phyloP scores from a whole-genome alignment of 2,329 filamentous ascomycete genomes.

The Dactylellina parvicollis region DNA sequence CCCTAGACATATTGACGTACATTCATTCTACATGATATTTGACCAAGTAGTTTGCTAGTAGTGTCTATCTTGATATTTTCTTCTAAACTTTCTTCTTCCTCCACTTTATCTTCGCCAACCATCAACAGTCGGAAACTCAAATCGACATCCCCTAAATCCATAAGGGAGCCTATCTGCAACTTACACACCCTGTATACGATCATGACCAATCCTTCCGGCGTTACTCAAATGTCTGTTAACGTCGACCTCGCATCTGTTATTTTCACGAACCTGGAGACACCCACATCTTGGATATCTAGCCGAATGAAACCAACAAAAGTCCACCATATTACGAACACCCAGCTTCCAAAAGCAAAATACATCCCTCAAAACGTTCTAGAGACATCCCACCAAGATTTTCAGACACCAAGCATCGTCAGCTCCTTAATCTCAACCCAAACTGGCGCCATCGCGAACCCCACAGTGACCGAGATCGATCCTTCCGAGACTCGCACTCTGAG shows the following conservation, averaged over 20 bases:
- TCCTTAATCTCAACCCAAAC: background rate
- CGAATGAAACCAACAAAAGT: background rate
- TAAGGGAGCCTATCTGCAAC: too few species aligned
- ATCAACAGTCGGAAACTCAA: too few species aligned
- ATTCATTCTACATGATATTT: too few species aligned
- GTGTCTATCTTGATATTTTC: too few species aligned
- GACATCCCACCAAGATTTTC: background rate
- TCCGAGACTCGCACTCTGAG: conserved; percentile 23
- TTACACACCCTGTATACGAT: too few species aligned
- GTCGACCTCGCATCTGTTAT: conserved; percentile 19
- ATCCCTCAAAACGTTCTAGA: background rate
- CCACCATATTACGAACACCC: background rate
- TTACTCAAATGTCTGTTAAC: conserved; percentile 1
- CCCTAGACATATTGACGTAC: too few species aligned
- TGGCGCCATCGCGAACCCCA: background rate
- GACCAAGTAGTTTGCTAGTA: too few species aligned
- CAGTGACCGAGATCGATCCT: background rate
- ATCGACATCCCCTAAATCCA: too few species aligned
- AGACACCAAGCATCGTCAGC: background rate
- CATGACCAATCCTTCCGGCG: too few species aligned
- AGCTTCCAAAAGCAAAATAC: background rate
- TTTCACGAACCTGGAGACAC: conserved; percentile 25
- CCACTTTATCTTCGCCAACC: too few species aligned
- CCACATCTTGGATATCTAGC: conserved; percentile 8
- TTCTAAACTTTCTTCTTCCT: too few species aligned